Percentiles rank a stretch among this genome's conserved stretches.
Conservation (phyloP, 208 protist species). For the Trypanosoma cruzi region DNA sequence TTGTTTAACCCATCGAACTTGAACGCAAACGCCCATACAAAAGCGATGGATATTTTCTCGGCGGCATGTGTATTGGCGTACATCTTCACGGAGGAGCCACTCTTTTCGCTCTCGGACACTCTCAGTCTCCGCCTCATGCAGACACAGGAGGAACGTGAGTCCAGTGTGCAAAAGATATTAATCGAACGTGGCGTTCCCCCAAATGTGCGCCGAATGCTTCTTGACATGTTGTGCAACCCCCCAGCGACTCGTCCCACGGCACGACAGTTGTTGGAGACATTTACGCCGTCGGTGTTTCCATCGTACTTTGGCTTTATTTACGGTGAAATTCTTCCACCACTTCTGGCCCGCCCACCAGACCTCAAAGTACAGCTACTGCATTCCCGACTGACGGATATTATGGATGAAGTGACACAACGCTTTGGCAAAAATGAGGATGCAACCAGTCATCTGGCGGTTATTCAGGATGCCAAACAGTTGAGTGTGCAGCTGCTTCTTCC, state of each 20-base stretch:
- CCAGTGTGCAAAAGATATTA: slow-evolving; percentile 17
- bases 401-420: slow-evolving; percentile 17
- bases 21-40: slow-evolving; percentile 68
- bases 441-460: background rate
- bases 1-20: slow-evolving; percentile 42
- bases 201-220: slow-evolving; percentile 23
- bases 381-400: slow-evolving; percentile 30
- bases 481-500: slow-evolving; percentile 46
- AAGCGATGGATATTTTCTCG: slow-evolving; percentile 88
- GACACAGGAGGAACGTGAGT: slow-evolving; percentile 21
- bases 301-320: slow-evolving; percentile 44
- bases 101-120: slow-evolving; percentile 63
- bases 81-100: slow-evolving; percentile 71
- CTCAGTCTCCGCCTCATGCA: slow-evolving; percentile 44
- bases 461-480: slow-evolving; percentile 8
- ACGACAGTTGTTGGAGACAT: slow-evolving; percentile 33
- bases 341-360: slow-evolving; percentile 60
- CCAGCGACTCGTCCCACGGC: slow-evolving; percentile 29
- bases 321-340: slow-evolving; percentile 37
- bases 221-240: slow-evolving; percentile 26
- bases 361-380: slow-evolving; percentile 45
- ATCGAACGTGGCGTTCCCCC: slow-evolving; percentile 17
- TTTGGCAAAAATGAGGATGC: background rate
- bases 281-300: slow-evolving; percentile 45
- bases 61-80: slow-evolving; percentile 69